Base-by-base conservation (phyloP, 208 protist species). In the Leishmania guyanensis region DNA sequence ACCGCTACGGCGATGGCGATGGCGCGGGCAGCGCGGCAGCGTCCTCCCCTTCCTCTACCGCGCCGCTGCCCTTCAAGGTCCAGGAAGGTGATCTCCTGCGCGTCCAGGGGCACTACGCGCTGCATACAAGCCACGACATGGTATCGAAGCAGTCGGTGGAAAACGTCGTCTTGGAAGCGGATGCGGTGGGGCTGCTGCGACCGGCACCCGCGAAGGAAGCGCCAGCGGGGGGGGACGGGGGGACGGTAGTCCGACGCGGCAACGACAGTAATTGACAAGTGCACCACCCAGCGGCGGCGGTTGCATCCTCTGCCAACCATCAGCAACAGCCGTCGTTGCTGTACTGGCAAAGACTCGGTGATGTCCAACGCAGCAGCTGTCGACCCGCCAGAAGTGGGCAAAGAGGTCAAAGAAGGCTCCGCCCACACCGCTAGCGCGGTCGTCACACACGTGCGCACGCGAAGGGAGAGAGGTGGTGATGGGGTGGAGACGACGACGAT, bases 51-150 rank as follows among this genome's bases (percentile, higher is more conserved):
- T 17, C 62, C 62, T 22, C 68, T 6, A 53, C 48, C 12, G n/a
- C 33, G 72, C 51, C 17, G 53, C 72, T 54, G 17, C 72, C 51
- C 29, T 86, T 85, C 43, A 51, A 50, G n/a, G 84, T 92, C 26
- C 20, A 64, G 50, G 89, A 86, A 16, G 93, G 91, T 22, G 90
- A 96, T 82, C 68, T 95, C 10, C 64, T 96, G 53, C 80, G 83
- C 3, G 85, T 96, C 39, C 80, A 87, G 46, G 93, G 93, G 33
- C 87, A 89, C 76, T 96, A 96, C 84, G 87, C 79, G 2, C 71
- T 92, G 36, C 93, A 96, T 83, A 83, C 75, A 36, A 93, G 83
- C 73, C 94, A 88, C 84, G 93, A 96, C 85, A 79, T 94, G 80
- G 77, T 95, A 17, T 93, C 93, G 33, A 96, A 94, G 83, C 84